Evolutionary conservation across 1,139 yeast species (phyloP).

Genomic region (Scheffersomyces stambukii): DNA sequence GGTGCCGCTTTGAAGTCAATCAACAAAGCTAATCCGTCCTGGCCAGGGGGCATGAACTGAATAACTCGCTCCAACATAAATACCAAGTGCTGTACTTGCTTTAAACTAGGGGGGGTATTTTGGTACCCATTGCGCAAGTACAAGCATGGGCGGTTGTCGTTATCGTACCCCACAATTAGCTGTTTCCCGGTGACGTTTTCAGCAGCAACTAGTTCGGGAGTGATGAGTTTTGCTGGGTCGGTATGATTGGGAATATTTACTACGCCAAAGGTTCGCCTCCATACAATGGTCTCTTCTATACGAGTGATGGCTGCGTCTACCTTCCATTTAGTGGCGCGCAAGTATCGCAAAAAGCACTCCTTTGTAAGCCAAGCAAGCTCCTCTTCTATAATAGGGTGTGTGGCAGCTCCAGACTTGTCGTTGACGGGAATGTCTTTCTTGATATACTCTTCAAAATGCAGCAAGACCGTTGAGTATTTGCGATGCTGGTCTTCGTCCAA

Average conservation of each 20-base stretch:
- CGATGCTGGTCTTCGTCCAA: slow-evolving; percentile 25
- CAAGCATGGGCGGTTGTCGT: slow-evolving; percentile 83
- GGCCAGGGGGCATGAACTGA: slow-evolving; percentile 94
- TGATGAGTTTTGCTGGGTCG: slow-evolving; percentile 42
- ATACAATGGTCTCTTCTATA: slow-evolving; percentile 68
- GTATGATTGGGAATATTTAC: slow-evolving; percentile 47
- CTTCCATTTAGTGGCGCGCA: slow-evolving; percentile 91
- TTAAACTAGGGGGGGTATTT: slow-evolving; percentile 79
- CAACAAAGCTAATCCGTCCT: slow-evolving; percentile 82
- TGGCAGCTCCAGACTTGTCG: slow-evolving; percentile 17
- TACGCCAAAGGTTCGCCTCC: slow-evolving; percentile 93
- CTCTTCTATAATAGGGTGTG: slow-evolving; percentile 30
- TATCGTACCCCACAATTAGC: slow-evolving; percentile 83
- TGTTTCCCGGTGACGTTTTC: slow-evolving; percentile 90
- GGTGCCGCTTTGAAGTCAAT: slow-evolving; percentile 80
- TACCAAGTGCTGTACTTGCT: slow-evolving; percentile 91
- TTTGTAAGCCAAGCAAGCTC: slow-evolving; percentile 90
- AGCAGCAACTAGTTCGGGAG: slow-evolving; percentile 57
- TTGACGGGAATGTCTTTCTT: slow-evolving; percentile 20
- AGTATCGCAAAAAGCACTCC: slow-evolving; percentile 82
- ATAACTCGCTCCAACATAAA: slow-evolving; percentile 87
- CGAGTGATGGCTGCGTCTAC: slow-evolving; percentile 66
- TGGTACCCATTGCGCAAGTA: slow-evolving; percentile 91
- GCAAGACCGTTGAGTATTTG: slow-evolving; percentile 23
- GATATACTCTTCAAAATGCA: slow-evolving; percentile 20